Evolutionary conservation across 768 basidiomycete species (phyloP), one percentile per base, ranked within the genome.

Genomic region (Tulasnella sp.): DNA sequence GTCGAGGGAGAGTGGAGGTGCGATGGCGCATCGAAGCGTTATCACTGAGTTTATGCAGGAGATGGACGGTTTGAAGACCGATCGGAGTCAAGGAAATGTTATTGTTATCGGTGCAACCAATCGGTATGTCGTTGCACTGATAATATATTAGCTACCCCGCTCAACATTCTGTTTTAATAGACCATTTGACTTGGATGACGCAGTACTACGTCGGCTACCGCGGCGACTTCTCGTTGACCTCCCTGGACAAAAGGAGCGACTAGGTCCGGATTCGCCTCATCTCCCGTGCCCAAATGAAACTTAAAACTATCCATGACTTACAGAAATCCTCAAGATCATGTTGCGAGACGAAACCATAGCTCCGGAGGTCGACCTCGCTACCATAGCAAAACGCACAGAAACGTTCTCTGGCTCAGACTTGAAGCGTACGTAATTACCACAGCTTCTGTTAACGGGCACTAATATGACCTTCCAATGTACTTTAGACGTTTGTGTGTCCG

Each of bases 31-130:
- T 66, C 78, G 91, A 42, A 86, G 89, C 47, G 82, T 94, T 53
- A 86, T 89, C 68, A 92, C 89, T 9, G 88, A 93, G 70, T 91
- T 91, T 70, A 91, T 93, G 88, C 71, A 73, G 68, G 91, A 95
- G 69, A 95, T 97, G 92, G 93, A 97, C 66, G 93, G 93, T 2
- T 73, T 97, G 60, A 86, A 83, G 68, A 80, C 86, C 8, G 84
- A 83, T 27, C 79, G 78, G 63, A 86, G 91, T 56, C 82, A 88
- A 63, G 58, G 58, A n/a, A 82, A 81, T 63, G 82, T 96, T 59
- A 85, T 95, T 58, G 84, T 97, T 51, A 91, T 97, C 53, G 93
- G 94, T 42, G 93, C 93, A 1, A 96, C 94, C 1, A 97, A 97
- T 70, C 73, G 93, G 68, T 68, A 30, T 17, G 62, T 59, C 7